Base-by-base conservation (phyloP, 208 protist genomes). In the Acanthamoeba castellanii region DNA sequence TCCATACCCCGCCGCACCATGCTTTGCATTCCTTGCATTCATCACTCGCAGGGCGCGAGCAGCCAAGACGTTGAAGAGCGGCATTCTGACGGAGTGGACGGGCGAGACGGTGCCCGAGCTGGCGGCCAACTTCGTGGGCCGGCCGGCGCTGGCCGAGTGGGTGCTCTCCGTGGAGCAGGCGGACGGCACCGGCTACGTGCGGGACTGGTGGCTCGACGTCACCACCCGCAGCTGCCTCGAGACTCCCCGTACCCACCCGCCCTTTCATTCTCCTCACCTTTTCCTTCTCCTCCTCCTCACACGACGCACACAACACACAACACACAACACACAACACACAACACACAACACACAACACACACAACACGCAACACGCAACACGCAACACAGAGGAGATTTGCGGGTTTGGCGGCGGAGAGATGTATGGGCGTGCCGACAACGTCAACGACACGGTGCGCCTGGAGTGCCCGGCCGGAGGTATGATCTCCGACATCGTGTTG, bases 81-180 rank as follows among this genome's bases (percentile, higher is more conserved):
- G 9, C n/a, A 25, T 50, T 25, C 8, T 50, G 34, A 11, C 45
- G 11, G 27, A 82, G 37, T 82, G 16, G 25, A 82, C 72, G 16
- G 45, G 18, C 25, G 16, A 42, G 27, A 47, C n/a, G 5, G 42
- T 27, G 34, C 72, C 72, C 7, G 72, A 30, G 9, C 72, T 82
- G 34, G 34, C n/a, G n/a, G n/a, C n/a, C 14, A 30, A 5, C 13
- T 45, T 82, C 72, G 45, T 7, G 34, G 72, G 72, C 72, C 30
- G 18, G 30, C 72, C 72, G 34, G 72, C 72, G 6, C 72, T 82
- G 34, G 72, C 72, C 72, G 72, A 82, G 25, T 82, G 72, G 72
- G 34, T 37, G 25, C 72, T 82, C 72, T 13, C 37, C 16, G 25
- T 30, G 7, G 22, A 11, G 25, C 25, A 30, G 6, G 25, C 72